Evolutionary conservation across 169 alveolate genomes (phyloP).

Genomic region (Neospora caninum): DNA sequence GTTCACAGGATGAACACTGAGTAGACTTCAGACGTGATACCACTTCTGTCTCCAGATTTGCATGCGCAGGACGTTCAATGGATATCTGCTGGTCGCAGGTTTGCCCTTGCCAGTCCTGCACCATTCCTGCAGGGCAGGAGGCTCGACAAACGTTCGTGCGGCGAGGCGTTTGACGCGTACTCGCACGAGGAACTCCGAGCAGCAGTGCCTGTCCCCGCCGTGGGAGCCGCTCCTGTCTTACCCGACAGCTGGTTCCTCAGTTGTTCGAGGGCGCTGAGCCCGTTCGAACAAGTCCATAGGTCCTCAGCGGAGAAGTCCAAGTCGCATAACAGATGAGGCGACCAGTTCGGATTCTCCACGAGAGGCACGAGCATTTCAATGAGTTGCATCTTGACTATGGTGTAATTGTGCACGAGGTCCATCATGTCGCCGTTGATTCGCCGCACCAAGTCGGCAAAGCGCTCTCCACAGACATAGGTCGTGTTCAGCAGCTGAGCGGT

Average conservation of each 20-base stretch:
- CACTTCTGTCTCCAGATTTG: too few species aligned
- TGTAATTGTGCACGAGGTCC: background rate
- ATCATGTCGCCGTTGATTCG: background rate
- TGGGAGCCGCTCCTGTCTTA: background rate
- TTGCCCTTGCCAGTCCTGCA: too few species aligned
- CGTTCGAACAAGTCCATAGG: background rate
- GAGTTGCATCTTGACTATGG: background rate
- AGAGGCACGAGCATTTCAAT: constrained; percentile 23
- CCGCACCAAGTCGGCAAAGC: background rate
- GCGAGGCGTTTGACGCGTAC: too few species aligned
- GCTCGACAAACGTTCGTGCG: too few species aligned
- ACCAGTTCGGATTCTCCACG: background rate
- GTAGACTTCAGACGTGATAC: too few species aligned
- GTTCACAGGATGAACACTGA: too few species aligned
- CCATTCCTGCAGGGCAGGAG: too few species aligned
- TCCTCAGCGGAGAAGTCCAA: constrained; percentile 11
- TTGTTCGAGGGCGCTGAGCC: background rate
- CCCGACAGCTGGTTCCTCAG: constrained; percentile 5
- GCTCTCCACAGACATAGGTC: constrained; percentile 30
- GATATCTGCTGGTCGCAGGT: too few species aligned
- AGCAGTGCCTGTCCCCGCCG: too few species aligned
- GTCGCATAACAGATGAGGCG: constrained; percentile 29
- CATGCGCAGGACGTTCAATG: too few species aligned
- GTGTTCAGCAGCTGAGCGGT: background rate
- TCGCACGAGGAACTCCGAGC: too few species aligned